These are phyloP conservation scores for Cryptococcus neoformans DNA, from an alignment of 1,284 basidiomycete genomes.

Conservation along the genomic window DNA sequence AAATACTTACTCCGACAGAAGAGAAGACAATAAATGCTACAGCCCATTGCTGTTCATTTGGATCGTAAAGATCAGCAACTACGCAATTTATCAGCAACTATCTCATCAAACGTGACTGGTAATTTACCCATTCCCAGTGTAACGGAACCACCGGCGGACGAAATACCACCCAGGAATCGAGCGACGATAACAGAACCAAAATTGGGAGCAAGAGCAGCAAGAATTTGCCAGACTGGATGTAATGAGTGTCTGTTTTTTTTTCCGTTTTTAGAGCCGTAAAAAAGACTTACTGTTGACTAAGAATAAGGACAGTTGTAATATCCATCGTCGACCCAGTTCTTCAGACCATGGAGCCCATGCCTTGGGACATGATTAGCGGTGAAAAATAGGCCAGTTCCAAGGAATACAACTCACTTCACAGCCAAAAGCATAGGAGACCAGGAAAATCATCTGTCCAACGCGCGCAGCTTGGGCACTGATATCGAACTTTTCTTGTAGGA, in stretches of 20 bases:
- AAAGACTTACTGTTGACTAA: slow-evolving; percentile 44
- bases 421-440: slow-evolving; percentile 54
- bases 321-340: slow-evolving; percentile 59
- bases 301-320: slow-evolving; percentile 52
- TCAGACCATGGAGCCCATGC: slow-evolving; percentile 60
- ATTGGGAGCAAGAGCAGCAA: slow-evolving; percentile 61
- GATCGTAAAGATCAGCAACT: slow-evolving; percentile 64
- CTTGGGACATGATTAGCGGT: not conserved
- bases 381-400: not conserved
- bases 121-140: slow-evolving; percentile 46
- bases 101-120: not conserved
- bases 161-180: slow-evolving; percentile 65
- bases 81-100: not conserved
- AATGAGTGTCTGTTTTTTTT: not conserved
- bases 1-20: slow-evolving; percentile 59
- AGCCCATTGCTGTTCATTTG: slow-evolving; percentile 58
- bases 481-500: slow-evolving; percentile 33
- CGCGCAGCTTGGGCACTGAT: slow-evolving; percentile 47
- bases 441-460: slow-evolving; percentile 49
- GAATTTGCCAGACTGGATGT: slow-evolving; percentile 52
- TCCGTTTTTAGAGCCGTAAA: not conserved
- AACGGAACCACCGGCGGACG: slow-evolving; percentile 57
- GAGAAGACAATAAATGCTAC: slow-evolving; percentile 60
- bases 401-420: slow-evolving; percentile 22
- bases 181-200: slow-evolving; percentile 63